These are phyloP conservation scores for Fusarium nygamai DNA, from an alignment of 2,329 filamentous ascomycete genomes.

Conservation along the genomic window DNA sequence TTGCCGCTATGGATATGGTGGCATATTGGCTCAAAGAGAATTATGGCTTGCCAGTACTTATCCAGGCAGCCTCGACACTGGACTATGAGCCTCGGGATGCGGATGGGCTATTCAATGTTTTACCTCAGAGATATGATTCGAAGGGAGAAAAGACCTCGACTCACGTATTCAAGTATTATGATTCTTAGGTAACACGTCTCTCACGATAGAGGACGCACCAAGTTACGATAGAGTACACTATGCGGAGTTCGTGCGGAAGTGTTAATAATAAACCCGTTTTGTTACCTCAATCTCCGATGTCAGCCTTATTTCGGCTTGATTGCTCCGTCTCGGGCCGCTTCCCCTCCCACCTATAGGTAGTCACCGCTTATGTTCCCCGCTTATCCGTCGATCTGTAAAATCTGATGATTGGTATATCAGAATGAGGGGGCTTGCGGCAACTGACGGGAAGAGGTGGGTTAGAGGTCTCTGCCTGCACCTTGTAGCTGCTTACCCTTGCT, in stretches of 20 bases:
- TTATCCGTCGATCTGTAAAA: not conserved
- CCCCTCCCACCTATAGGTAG: not conserved
- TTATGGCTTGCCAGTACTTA: not conserved
- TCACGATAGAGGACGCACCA: fast-evolving
- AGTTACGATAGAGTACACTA: too few species aligned
- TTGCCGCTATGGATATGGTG: not conserved
- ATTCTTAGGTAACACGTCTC: not conserved
- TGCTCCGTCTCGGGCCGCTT: not conserved
- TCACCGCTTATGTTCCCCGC: not conserved
- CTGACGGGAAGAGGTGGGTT: not conserved
- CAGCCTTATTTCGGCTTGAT: not conserved
- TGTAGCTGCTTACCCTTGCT: fast-evolving
- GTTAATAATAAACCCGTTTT: not conserved
- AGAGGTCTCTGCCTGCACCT: fast-evolving
- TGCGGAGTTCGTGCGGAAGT: too few species aligned
- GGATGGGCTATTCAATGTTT: not conserved
- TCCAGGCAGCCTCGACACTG: not conserved
- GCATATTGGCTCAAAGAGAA: not conserved
- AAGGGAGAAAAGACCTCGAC: not conserved
- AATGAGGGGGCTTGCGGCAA: not conserved
- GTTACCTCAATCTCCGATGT: not conserved
- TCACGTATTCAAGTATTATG: not conserved
- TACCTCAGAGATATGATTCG: not conserved
- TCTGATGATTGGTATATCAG: too few species aligned
- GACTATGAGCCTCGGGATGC: not conserved